Base-by-base conservation (phyloP, 2,329 filamentous ascomycete species). In the Aureobasidium sp. region DNA sequence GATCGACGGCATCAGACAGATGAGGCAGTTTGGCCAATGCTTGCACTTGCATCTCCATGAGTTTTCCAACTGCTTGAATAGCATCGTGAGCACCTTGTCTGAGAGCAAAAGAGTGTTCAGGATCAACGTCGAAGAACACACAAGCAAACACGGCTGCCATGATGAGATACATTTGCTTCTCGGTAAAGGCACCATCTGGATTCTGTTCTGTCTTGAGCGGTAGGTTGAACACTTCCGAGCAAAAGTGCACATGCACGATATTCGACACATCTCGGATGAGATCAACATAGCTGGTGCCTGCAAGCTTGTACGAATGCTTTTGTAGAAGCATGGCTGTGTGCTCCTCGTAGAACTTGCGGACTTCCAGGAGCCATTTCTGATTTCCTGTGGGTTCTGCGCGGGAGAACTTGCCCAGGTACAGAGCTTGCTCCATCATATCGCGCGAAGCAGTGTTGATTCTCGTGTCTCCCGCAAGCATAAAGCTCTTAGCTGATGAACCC, bases 61-160 rank as follows among this genome's bases (percentile, higher is more conserved):
- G 61, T 34, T 74, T 63, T n/a, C 76, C 76, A 10, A 80, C 72
- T 29, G 70, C 58, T 41, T 77, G 71, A 3, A 74, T 74, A 3
- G 73, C 72, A 29, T 68, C 66, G 45, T 70, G 68, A 3, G 76
- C 73, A 40, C 74, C 70, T 56, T 77, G 66, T 41, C 76, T 73
- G 4, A 80, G 67, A 7, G 72, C 70, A 61, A 80, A 79, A 0
- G 73, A 76, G 34, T 74, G 72, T 2, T 71, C 71, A n/a, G 73
- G 69, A 57, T 80, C 76, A 19, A 73, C 69, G 59, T 80, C 76
- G 60, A 77, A 78, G 67, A 79, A 80, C 58, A 79, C 72, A 49
- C 73, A 71, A 14, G 74, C 71, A 60, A 79, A 79, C 27, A 79
- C 71, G 25, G 72, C 66, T 5, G 74, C 70, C 68, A 80, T 71